Conservation (phyloP, 75 land plant species). For the Pinus taeda region DNA sequence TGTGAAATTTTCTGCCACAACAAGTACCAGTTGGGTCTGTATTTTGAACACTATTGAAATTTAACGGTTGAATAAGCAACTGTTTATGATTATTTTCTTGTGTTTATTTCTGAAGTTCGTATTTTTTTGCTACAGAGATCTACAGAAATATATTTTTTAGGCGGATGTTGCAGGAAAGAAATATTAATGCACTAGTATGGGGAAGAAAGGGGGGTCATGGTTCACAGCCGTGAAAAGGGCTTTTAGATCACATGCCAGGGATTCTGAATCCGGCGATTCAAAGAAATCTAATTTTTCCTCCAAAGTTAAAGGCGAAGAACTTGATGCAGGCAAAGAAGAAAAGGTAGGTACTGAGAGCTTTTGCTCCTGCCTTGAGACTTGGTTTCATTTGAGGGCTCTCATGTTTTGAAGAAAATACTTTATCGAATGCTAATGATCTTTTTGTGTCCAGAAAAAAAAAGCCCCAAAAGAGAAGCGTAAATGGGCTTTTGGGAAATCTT, state of each 20-base stretch:
- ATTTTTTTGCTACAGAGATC: neutral
- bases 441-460: conserved; percentile 21
- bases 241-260: conserved; percentile 82
- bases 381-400: neutral
- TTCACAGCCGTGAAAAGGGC: conserved; percentile 86
- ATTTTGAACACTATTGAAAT: neutral
- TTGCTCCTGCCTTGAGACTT: neutral
- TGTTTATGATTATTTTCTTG: neutral
- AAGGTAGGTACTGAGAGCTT: conserved; percentile 15
- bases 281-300: conserved; percentile 1
- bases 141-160: neutral
- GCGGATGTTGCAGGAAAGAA: neutral
- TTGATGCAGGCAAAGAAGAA: conserved; percentile 36
- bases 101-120: no score
- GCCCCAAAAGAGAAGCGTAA: conserved; percentile 23
- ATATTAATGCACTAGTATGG: conserved; percentile 15
- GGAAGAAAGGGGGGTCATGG: conserved; percentile 75
- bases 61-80: neutral
- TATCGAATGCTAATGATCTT: neutral
- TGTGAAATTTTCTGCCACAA: no score
- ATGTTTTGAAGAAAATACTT: neutral
- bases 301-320: conserved; percentile 14
- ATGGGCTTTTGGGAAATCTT: conserved; percentile 55
- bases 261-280: conserved; percentile 16
- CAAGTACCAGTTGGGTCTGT: neutral